phyloP scores from a whole-genome alignment of 1,284 basidiomycete genomes.

The Mycosarcoma mackinlayi region DNA sequence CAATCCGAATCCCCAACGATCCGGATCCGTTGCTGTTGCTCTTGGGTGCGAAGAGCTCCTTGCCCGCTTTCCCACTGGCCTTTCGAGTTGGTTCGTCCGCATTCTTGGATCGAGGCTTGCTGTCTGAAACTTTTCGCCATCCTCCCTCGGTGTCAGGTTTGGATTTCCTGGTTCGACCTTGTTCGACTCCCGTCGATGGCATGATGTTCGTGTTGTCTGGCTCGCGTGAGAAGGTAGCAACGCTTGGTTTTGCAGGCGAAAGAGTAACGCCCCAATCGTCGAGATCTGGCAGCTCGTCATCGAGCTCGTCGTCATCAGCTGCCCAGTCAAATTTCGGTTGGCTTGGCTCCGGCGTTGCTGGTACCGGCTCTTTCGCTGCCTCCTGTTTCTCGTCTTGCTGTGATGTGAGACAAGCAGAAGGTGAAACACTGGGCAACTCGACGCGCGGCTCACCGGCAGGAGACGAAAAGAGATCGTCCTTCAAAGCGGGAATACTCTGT shows the following conservation, averaged over 20 bases:
- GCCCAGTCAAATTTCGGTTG: conserved; percentile 56
- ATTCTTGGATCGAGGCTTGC: not conserved
- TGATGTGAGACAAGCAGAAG: too few species aligned
- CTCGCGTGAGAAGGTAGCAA: not conserved
- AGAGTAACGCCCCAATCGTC: conserved; percentile 56
- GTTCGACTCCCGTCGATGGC: too few species aligned
- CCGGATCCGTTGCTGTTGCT: not conserved
- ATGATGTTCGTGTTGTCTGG: too few species aligned
- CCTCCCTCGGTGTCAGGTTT: too few species aligned
- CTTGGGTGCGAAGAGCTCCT: conserved; percentile 6
- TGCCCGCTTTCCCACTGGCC: not conserved
- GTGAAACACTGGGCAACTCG: conserved; percentile 3
- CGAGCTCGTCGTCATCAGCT: conserved; percentile 56
- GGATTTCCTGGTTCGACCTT: not conserved
- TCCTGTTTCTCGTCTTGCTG: not conserved
- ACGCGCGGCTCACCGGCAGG: conserved; percentile 36
- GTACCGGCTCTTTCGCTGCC: not conserved
- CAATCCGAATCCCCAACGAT: conserved; percentile 36
- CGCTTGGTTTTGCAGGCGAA: conserved; percentile 23
- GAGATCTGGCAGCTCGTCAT: conserved; percentile 55
- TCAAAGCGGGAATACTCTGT: conserved; percentile 31
- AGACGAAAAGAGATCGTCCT: conserved; percentile 40
- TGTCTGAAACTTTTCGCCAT: not conserved
- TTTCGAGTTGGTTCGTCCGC: not conserved
- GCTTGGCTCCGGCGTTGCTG: conserved; percentile 8